Base-by-base conservation (phyloP, 495 filamentous ascomycete genomes). In the Neurospora tetraspora region DNA sequence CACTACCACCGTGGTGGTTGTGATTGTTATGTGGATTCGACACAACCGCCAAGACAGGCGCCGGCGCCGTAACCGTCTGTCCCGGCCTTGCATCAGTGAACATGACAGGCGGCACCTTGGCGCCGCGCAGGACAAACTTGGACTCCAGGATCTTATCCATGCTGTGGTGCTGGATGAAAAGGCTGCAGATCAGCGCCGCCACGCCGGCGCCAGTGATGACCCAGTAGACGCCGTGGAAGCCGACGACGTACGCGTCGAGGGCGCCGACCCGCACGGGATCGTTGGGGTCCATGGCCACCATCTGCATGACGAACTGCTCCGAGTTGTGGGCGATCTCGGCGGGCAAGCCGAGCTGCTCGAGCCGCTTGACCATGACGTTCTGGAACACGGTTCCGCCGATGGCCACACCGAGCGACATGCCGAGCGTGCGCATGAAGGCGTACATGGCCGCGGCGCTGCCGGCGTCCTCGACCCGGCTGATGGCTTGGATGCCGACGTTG, bases 341-440 rank as follows among this genome's bases (percentile, higher is more conserved):
- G 0, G 81, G 80, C 31, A 84, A 72, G 45, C 85, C 80, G 76
- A 83, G 39, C 65, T 76, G 47, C 71, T 80, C 59, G 10, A 88
- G 80, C 76, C 86, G 83, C 61, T 76, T 74, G 70, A 79, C 81
- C 80, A 87, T 86, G 71, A 83, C 77, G 73, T 89, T 91, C 74
- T 91, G 85, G 74, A 91, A 88, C 7, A 89, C 81, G n/a, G 86
- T 83, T 5, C 88, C 87, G 3, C 90, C 88, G 34, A 91, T 81
- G 16, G 89, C 89, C 14, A 92, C 84, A 7, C 90, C 90, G 31
- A 91, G 74, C 16, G 87, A 86, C 85, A 91, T 89, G 16, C 89
- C 91, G 77, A 89, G 83, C 0, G 85, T 84, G 3, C 89, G 84
- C 71, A 87, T 81, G 71, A 91, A 90, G 27, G 85, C 84, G 71